Base-by-base conservation (phyloP, 2,329 filamentous ascomycete genomes). In the Aspergillus sp. region DNA sequence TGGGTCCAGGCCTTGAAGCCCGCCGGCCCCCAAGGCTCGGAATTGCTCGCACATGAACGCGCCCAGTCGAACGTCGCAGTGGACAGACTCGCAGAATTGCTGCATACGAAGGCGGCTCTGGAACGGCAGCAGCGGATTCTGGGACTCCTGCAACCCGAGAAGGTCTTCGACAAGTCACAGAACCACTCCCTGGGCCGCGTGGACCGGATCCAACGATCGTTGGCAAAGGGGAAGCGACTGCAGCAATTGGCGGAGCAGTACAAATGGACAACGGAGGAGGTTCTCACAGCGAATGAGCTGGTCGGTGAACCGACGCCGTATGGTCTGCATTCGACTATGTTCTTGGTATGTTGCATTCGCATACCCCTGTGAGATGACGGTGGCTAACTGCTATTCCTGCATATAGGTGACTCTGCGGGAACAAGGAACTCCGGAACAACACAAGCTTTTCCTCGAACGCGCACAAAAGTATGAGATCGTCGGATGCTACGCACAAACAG, bases 401-500 rank as follows among this genome's bases (percentile, higher is more conserved):
- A 27, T 50, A 5, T 57, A 82, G 79, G 79, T 82, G 39, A 89
- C 86, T 0, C 74, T 89, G 27, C 74, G 78, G 23, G 84, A 86
- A 56, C 86, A 90, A 71, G 81, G 82, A 23, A 86, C 81, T 4
- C 78, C 84, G 0, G 84, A 86, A 61, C 87, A 90, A 64, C 82
- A 86, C 58, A 81, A 86, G 64, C 73, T 82, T 49, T 90, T 87
- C 73, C 75, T 88, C 30, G 79, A 85, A 61, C 79, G 74, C 33
- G 85, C 86, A 1, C 73, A 81, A 55, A 78, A 78, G 38, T 89
- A 88, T 68, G 74, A 88, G 61, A 80, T 82, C 59, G 85, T 89
- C 55, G 86, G 86, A 46, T 90, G 86, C 60, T 90, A 90, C 59
- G 86, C 86, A 6, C 86, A 90, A 68, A 90, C 86, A 0, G 86